Evolutionary conservation across 805 yeast genomes (phyloP).

Genomic region (Kodamaea lidongshanica): DNA sequence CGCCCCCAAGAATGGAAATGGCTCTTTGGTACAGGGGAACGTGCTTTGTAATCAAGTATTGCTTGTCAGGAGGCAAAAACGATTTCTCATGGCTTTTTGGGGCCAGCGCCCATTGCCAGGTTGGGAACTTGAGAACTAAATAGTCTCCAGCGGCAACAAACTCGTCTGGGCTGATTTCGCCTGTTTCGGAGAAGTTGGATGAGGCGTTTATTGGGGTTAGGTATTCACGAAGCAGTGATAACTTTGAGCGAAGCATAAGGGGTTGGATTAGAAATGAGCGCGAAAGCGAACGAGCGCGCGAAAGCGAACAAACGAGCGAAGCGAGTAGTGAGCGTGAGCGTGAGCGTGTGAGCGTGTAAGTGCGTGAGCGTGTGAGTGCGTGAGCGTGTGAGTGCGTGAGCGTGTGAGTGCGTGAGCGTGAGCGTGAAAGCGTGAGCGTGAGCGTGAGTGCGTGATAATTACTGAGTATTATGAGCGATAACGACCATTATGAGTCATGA

Average conservation of each 20-base stretch:
- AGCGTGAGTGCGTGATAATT: too few relatives aligned
- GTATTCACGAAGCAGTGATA: constrained; percentile 84
- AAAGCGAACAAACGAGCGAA: too few relatives aligned
- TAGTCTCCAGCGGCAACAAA: constrained; percentile 94
- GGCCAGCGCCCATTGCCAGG: constrained; percentile 78
- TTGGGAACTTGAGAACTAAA: constrained; percentile 84
- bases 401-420: constrained; percentile 1
- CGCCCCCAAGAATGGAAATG: constrained; percentile 38
- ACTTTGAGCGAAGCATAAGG: constrained; percentile 53
- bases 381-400: too few relatives aligned
- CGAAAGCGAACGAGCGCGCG: too few relatives aligned
- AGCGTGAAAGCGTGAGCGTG: too few relatives aligned
- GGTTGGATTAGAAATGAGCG: constrained; percentile 2
- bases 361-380: background rate
- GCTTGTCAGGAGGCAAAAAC: constrained; percentile 82
- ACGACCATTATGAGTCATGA: too few relatives aligned
- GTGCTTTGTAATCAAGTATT: constrained; percentile 78
- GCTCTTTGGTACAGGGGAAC: constrained; percentile 85
- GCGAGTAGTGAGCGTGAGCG: too few relatives aligned
- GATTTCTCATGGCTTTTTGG: constrained; percentile 41
- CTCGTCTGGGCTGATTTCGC: constrained; percentile 94
- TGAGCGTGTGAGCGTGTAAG: constrained; percentile 1
- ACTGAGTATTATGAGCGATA: too few relatives aligned
- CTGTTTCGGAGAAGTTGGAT: constrained; percentile 81
- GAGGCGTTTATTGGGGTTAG: constrained; percentile 82